Evolutionary conservation across 768 basidiomycete species (phyloP).

Genomic region (Trametopsis cervina): DNA sequence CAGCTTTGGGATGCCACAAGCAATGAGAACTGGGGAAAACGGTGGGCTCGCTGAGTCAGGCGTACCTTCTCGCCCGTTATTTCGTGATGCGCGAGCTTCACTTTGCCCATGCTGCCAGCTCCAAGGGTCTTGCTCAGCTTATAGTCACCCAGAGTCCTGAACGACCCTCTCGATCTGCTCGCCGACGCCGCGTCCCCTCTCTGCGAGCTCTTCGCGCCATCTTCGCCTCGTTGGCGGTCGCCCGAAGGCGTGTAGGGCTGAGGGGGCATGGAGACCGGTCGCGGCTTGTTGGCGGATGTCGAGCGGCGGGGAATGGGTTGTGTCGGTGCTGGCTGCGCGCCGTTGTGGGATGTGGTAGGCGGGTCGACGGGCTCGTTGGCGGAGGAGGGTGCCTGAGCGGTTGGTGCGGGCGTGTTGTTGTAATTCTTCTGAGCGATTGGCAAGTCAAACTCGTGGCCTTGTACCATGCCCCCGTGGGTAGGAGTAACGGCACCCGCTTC

Average conservation of each 20-base stretch:
- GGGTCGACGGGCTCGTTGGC: neutral
- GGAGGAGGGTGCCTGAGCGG: no score
- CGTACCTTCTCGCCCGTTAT: slow-evolving; percentile 87
- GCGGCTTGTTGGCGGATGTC: slow-evolving; percentile 32
- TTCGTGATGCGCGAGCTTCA: slow-evolving; percentile 91
- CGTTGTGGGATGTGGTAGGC: slow-evolving; percentile 13
- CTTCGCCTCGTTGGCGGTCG: slow-evolving; percentile 19
- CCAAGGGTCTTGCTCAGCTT: slow-evolving; percentile 95
- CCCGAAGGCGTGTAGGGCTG: slow-evolving; percentile 35
- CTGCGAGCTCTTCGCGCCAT: slow-evolving; percentile 11
- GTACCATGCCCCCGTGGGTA: slow-evolving; percentile 47
- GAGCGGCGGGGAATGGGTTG: slow-evolving; percentile 17
- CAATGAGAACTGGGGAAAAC: neutral
- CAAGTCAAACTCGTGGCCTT: slow-evolving; percentile 63
- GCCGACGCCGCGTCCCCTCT: slow-evolving; percentile 18
- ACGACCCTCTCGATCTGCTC: slow-evolving; percentile 25
- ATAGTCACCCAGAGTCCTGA: slow-evolving; percentile 84
- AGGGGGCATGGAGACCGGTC: slow-evolving; percentile 74
- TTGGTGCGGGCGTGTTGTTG: slow-evolving; percentile 16
- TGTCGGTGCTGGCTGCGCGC: slow-evolving; percentile 23
- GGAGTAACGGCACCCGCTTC: slow-evolving; percentile 33
- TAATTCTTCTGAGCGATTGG: slow-evolving; percentile 37
- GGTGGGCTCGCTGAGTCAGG: neutral
- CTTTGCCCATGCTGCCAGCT: slow-evolving; percentile 98
- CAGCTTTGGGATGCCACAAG: slow-evolving; percentile 42